Base-by-base conservation (phyloP, 768 basidiomycete species). In the Termitomyces sp. region DNA sequence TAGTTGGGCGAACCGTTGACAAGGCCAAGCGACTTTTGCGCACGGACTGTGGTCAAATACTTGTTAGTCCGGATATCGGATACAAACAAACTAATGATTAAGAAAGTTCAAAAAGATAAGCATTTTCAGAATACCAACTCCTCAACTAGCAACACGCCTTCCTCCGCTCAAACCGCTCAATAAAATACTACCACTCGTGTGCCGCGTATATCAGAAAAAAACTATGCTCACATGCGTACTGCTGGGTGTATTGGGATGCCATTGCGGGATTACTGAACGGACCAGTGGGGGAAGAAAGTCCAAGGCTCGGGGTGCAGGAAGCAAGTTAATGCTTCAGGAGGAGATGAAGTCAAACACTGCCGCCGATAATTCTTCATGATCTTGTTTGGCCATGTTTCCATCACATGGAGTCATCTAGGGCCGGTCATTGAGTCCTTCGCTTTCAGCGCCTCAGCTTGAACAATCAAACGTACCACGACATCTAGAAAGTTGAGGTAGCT, bases 11-110 rank as follows among this genome's bases (percentile, higher is more conserved):
- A 80, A 51, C 90, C 92, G 60, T 85, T 81, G 68, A 94, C 84
- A 66, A 98, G 84, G 64, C 92, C 92, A 54, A 96, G 77, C 59
- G 83, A 81, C 84, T 97, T 98, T 83, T 97, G 95, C 45, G 95
- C 92, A 71, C 96, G 92, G 78, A 85, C 94, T 95, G 66, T 57
- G 57, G 29, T 59, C 52, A 44, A 45, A 53, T 16, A 33, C 18
- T 37, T 33, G 55, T 52, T 29, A 52, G 28, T 26, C 10, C 37
- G 20, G 26, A 52, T 65, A 52, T 39, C 12, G 3, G n/a, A 41
- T 6, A n/a, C n/a, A n/a, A n/a, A n/a, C 34, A 26, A 16, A 18
- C 37, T 9, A 18, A 33, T 13, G 20, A 54, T 42, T 13, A n/a
- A 34, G 8, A 20, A 29, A n/a, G 22, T n/a, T 13, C n/a, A 1